A percentile compares a stretch with the other conserved stretches of the same genome.
phyloP scores from a whole-genome alignment of 176 grass and related monocot genomes.

The Triticum urartu region DNA sequence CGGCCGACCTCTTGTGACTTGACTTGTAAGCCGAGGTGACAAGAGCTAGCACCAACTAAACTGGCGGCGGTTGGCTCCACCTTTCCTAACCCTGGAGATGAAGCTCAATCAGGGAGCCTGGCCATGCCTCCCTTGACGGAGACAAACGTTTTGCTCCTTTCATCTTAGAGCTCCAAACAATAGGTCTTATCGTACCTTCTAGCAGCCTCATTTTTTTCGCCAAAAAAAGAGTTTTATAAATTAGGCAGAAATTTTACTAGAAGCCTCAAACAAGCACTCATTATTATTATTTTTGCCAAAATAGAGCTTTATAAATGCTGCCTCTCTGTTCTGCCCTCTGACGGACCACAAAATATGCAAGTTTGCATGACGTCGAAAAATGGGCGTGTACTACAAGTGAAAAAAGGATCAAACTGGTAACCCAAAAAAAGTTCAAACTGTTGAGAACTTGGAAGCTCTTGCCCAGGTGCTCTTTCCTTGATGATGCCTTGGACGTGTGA shows the following conservation, averaged over 20 bases:
- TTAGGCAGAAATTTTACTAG: background rate
- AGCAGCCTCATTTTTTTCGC: background rate
- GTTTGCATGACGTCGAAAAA: background rate
- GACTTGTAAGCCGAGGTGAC: constrained; percentile 36
- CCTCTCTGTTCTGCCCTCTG: background rate
- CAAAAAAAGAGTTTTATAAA: background rate
- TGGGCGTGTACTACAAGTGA: background rate
- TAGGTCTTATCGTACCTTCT: background rate
- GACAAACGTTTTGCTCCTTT: constrained; percentile 22
- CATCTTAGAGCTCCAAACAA: background rate
- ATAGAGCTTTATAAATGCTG: background rate
- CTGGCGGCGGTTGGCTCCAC: constrained; percentile 16
- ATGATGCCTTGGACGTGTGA: background rate
- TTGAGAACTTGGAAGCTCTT: background rate
- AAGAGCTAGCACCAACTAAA: constrained; percentile 13
- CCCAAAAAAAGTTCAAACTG: background rate
- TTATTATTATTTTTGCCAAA: too few relatives aligned
- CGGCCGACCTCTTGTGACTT: background rate
- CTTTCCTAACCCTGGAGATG: constrained; percentile 29
- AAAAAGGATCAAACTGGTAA: background rate
- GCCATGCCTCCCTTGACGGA: constrained; percentile 48
- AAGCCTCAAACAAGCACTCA: background rate
- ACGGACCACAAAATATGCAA: background rate
- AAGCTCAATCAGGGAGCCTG: constrained; percentile 48
- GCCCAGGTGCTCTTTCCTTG: background rate